Percentiles rank a stretch among this genome's conserved stretches.
phyloP scores from a whole-genome alignment of 1,139 yeast species.

The Taiozyma onychis region DNA sequence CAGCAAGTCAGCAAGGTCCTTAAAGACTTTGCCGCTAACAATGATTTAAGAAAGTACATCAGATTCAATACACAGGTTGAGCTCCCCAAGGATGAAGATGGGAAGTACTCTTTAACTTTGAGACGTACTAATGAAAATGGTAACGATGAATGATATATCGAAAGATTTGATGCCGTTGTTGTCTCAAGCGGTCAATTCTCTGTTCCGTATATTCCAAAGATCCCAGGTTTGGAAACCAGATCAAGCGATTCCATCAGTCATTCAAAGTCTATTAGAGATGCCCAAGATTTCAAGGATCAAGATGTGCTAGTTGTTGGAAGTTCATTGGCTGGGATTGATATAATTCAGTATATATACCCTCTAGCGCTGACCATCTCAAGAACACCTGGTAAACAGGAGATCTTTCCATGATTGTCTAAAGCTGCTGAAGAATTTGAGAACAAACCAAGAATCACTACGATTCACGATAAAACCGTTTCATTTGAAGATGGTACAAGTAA shows the following conservation, averaged over 20 bases:
- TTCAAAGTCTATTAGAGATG: constrained; percentile 34
- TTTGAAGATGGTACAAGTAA: constrained; percentile 32
- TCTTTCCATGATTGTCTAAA: constrained; percentile 27
- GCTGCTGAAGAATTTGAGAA: constrained; percentile 32
- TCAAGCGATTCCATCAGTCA: constrained; percentile 35
- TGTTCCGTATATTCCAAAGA: constrained; percentile 40
- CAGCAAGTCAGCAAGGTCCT: constrained; percentile 33
- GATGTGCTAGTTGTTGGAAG: constrained; percentile 47
- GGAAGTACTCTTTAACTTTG: constrained; percentile 35
- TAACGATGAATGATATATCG: constrained; percentile 27
- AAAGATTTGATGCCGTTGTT: constrained; percentile 37
- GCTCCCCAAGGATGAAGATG: constrained; percentile 28
- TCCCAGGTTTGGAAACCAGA: constrained; percentile 33
- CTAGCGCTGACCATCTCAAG: constrained; percentile 35
- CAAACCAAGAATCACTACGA: constrained; percentile 29
- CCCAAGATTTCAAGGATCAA: constrained; percentile 31
- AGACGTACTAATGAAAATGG: constrained; percentile 23
- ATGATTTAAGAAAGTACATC: constrained; percentile 30
- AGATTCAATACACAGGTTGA: constrained; percentile 38
- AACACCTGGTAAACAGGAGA: constrained; percentile 23
- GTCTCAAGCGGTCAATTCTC: constrained; percentile 42
- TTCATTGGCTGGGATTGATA: constrained; percentile 44
- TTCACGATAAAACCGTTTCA: constrained; percentile 22
- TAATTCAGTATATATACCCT: constrained; percentile 45
- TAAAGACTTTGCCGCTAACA: constrained; percentile 27